phyloP scores from a whole-genome alignment of 495 filamentous ascomycete species.

The Penicillium coprophilum region DNA sequence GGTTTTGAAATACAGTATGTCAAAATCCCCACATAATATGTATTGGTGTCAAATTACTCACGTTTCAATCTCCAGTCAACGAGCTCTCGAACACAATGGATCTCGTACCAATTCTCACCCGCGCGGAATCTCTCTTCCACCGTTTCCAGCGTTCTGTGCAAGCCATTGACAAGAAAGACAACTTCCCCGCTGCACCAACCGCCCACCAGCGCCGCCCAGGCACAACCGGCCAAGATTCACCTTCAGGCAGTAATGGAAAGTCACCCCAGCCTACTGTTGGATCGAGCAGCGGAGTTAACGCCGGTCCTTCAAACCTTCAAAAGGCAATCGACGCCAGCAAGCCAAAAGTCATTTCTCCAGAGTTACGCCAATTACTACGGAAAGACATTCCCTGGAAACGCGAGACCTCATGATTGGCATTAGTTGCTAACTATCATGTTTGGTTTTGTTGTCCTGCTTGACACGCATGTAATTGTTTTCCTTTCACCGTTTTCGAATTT shows the following conservation, averaged over 20 bases:
- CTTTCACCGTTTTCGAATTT: background rate
- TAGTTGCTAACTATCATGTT: background rate
- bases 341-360: constrained; percentile 72
- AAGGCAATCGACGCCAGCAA: constrained; percentile 32
- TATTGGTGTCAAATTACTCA: constrained; percentile 3
- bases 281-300: constrained; percentile 28
- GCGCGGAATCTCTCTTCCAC: constrained; percentile 84
- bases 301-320: constrained; percentile 21
- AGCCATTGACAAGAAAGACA: constrained; percentile 80
- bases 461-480: background rate
- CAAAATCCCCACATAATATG: background rate
- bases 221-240: constrained; percentile 13
- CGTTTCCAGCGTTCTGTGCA: constrained; percentile 86
- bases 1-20: constrained; percentile 89
- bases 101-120: constrained; percentile 74
- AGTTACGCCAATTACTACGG: constrained; percentile 73
- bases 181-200: constrained; percentile 67
- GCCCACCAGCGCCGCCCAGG: constrained; percentile 51
- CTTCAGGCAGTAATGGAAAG: constrained; percentile 35
- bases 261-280: constrained; percentile 29
- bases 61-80: constrained; percentile 59
- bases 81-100: constrained; percentile 93
- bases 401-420: constrained; percentile 9
- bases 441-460: background rate
- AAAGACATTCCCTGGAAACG: constrained; percentile 57